Evolutionary conservation across 805 yeast species (phyloP).

Genomic region (Scheffersomyces lignosus): DNA sequence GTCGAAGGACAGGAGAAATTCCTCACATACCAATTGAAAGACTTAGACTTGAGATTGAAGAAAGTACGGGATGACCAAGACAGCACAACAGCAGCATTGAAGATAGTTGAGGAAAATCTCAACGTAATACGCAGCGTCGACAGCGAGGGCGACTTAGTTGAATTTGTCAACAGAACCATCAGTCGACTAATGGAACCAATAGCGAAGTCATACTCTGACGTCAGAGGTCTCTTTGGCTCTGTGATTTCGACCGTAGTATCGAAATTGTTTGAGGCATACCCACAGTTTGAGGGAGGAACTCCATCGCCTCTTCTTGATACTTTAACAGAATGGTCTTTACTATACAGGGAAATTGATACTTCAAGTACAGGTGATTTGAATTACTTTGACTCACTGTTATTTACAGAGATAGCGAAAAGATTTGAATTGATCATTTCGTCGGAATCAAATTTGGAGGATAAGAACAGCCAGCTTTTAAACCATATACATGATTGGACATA

Average conservation of each 20-base stretch:
- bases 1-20: slow-evolving; percentile 10
- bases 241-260: slow-evolving; percentile 3
- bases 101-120: neutral
- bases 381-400: slow-evolving; percentile 22
- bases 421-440: neutral
- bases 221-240: slow-evolving; percentile 10
- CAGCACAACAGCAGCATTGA: neutral
- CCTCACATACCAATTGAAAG: slow-evolving; percentile 9
- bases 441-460: slow-evolving; percentile 2
- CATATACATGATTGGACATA: slow-evolving; percentile 15
- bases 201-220: neutral
- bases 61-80: neutral
- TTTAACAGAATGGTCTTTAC: slow-evolving; percentile 14
- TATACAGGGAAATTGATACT: slow-evolving; percentile 10
- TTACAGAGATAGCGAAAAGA: slow-evolving; percentile 3
- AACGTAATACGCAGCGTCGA: too few relatives aligned
- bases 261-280: slow-evolving; percentile 9
- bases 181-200: neutral
- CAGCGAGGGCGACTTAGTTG: too few relatives aligned
- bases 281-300: slow-evolving; percentile 5
- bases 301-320: slow-evolving; percentile 4
- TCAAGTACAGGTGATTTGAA: neutral
- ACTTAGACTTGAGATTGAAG: neutral
- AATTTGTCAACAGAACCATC: too few relatives aligned
- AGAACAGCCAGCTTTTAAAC: slow-evolving; percentile 8